These are phyloP conservation scores for Eimeria maxima DNA, from an alignment of 169 alveolate genomes.

Conservation along the genomic window DNA sequence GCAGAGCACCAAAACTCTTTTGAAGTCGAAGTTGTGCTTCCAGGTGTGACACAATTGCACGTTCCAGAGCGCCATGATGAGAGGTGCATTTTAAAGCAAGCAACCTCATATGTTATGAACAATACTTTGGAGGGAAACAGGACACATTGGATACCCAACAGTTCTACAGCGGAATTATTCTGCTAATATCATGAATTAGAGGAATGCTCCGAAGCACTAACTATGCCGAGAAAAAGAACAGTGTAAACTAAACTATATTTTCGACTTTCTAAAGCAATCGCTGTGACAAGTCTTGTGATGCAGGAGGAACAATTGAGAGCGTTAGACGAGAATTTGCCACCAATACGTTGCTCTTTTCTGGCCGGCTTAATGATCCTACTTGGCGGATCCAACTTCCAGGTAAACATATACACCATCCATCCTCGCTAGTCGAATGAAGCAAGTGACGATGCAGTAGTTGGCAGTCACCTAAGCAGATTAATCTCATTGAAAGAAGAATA, in stretches of 20 bases:
- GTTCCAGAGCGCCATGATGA: background rate
- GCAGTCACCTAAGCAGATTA: background rate
- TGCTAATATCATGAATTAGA: background rate
- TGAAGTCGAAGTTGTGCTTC: constrained; percentile 76
- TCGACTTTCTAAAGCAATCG: background rate
- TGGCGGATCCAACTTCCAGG: constrained; percentile 65
- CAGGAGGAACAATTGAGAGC: constrained; percentile 70
- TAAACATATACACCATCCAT: background rate
- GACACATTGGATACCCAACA: background rate
- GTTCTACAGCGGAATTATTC: background rate
- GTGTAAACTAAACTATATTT: background rate
- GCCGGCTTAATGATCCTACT: constrained; percentile 42
- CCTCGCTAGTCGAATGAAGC: background rate
- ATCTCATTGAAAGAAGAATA: background rate
- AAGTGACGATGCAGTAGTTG: background rate
- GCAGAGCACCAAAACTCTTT: constrained; percentile 67
- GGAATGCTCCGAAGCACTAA: background rate
- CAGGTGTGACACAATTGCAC: constrained; percentile 30
- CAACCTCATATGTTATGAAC: background rate
- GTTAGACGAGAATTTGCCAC: constrained; percentile 34
- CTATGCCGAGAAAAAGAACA: background rate
- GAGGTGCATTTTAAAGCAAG: background rate
- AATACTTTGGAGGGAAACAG: background rate
- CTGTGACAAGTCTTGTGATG: background rate
- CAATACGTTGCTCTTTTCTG: constrained; percentile 47